phyloP scores from a whole-genome alignment of 305 asterid genomes.

The Euphrasia arctica region DNA sequence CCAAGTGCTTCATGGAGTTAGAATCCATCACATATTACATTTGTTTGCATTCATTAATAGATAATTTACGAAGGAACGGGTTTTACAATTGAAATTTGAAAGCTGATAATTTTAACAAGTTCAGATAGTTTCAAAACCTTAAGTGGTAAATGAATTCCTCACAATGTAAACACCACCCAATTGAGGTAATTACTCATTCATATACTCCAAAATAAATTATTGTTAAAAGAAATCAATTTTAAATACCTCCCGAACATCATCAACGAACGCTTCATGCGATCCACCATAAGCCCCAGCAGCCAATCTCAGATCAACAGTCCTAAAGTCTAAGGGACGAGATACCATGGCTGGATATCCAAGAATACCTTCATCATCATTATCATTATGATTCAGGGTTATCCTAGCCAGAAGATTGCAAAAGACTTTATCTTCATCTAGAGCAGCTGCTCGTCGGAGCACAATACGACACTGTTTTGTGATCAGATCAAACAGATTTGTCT shows the following conservation, averaged over 20 bases:
- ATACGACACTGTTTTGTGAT: conserved; percentile 85
- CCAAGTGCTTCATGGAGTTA: background rate
- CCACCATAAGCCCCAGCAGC: conserved; percentile 90
- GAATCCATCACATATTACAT: conserved; percentile 1
- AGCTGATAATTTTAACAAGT: background rate
- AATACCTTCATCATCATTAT: conserved; percentile 77
- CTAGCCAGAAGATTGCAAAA: conserved; percentile 91
- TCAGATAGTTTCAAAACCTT: conserved; percentile 12
- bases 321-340: conserved; percentile 91
- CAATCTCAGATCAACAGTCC: conserved; percentile 92
- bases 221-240: background rate
- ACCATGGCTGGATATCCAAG: conserved; percentile 96
- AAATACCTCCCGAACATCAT: conserved; percentile 94
- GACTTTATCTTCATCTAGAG: conserved; percentile 72
- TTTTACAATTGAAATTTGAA: background rate
- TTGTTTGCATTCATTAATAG: background rate
- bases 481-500: conserved; percentile 56
- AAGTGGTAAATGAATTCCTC: background rate
- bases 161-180: background rate
- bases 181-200: background rate
- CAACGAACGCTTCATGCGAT: conserved; percentile 83
- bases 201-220: background rate
- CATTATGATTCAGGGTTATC: conserved; percentile 64
- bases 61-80: background rate
- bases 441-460: conserved; percentile 68